A percentile compares a stretch with the other conserved stretches of the same genome.
These are phyloP conservation scores for Leonotis leonurus DNA, from an alignment of 257 asterid species.

Conservation along the genomic window DNA sequence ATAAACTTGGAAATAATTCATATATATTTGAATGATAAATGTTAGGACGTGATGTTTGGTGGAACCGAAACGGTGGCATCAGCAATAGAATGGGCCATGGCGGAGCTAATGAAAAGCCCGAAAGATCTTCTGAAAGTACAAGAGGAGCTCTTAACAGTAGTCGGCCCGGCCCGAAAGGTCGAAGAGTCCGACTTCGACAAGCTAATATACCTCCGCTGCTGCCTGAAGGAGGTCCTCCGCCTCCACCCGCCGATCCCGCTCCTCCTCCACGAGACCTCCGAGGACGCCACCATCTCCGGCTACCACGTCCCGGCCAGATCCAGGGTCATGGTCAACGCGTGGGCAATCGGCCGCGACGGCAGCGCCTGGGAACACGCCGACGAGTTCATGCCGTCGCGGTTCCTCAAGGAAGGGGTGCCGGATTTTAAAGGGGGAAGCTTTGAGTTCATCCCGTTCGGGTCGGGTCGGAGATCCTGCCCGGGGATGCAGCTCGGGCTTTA, in stretches of 20 bases:
- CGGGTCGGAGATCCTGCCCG: slow-evolving; percentile 50
- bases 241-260: slow-evolving; percentile 52
- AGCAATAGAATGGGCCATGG: slow-evolving; percentile 43
- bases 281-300: slow-evolving; percentile 27
- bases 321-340: slow-evolving; percentile 38
- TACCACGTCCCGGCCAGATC: slow-evolving; percentile 35
- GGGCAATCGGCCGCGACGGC: slow-evolving; percentile 46
- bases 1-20: too few relatives aligned
- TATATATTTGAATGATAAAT: too few relatives aligned
- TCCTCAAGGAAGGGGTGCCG: slow-evolving; percentile 24
- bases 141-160: slow-evolving; percentile 25
- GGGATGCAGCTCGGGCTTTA: slow-evolving; percentile 45
- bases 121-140: slow-evolving; percentile 28
- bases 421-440: slow-evolving; percentile 36
- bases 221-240: slow-evolving; percentile 43
- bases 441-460: slow-evolving; percentile 49
- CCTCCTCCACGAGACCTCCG: slow-evolving; percentile 40
- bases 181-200: slow-evolving; percentile 40
- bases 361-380: slow-evolving; percentile 38
- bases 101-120: slow-evolving; percentile 47
- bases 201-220: slow-evolving; percentile 31
- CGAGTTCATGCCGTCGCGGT: slow-evolving; percentile 31
- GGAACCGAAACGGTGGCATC: slow-evolving; percentile 48
- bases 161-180: slow-evolving; percentile 33
- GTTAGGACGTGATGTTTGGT: slow-evolving; percentile 48